Evolutionary conservation across 805 yeast genomes (phyloP).

Genomic region (Pichia pseudocactophila): DNA sequence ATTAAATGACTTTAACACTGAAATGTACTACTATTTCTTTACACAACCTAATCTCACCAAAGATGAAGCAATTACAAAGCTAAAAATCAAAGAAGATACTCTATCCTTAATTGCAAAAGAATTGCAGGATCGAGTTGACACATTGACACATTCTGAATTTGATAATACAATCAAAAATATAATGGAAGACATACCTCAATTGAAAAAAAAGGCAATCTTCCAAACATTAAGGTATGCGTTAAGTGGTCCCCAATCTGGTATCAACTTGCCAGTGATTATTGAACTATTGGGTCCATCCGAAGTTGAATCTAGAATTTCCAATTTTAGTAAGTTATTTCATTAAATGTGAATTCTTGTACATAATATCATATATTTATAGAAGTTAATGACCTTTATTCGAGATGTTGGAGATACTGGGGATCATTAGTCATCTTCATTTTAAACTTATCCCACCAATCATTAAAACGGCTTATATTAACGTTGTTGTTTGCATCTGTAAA

Average conservation of each 20-base stretch:
- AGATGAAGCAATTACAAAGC: conserved; percentile 11
- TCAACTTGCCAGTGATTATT: conserved; percentile 50
- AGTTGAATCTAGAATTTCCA: conserved; percentile 21
- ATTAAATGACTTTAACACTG: conserved; percentile 40
- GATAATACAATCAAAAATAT: conserved; percentile 8
- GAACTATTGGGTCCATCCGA: conserved; percentile 43
- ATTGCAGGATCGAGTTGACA: conserved; percentile 9
- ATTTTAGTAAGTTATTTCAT: conserved; percentile 5
- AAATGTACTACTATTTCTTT: conserved; percentile 42
- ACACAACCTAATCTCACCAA: conserved; percentile 26
- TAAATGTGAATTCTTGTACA: conserved; percentile 1
- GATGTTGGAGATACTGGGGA: conserved; percentile 64
- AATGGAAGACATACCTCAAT: conserved; percentile 5
- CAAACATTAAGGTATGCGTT: conserved; percentile 58
- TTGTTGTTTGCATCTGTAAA: conserved; percentile 72
- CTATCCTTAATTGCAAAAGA: conserved; percentile 3
- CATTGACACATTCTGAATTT: conserved; percentile 9
- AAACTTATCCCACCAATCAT: conserved; percentile 94
- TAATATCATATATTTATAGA: conserved; percentile 16
- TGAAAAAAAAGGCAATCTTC: conserved; percentile 37
- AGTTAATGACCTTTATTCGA: conserved; percentile 17
- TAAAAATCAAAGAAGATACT: conserved; percentile 11
- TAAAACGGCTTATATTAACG: conserved; percentile 81
- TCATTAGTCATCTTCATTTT: conserved; percentile 65
- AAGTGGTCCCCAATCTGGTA: conserved; percentile 63